phyloP scores from a whole-genome alignment of 2,329 filamentous ascomycete species.

The Aureobasidium sp. region DNA sequence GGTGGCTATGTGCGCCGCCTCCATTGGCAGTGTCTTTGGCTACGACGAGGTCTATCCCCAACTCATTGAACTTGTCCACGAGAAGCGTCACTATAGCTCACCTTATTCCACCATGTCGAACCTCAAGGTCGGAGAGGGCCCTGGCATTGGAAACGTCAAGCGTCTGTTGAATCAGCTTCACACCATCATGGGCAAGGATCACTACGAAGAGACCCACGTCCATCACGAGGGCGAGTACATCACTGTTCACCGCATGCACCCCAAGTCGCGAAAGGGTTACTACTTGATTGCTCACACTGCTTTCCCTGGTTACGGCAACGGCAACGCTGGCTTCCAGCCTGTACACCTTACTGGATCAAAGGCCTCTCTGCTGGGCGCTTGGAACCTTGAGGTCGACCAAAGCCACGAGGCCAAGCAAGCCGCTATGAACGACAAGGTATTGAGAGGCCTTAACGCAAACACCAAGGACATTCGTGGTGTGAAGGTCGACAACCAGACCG shows the following conservation, averaged over 20 bases:
- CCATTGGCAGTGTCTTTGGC: slow-evolving; percentile 93
- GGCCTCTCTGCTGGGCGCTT: slow-evolving; percentile 79
- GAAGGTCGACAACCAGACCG: slow-evolving; percentile 61
- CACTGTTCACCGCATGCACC: slow-evolving; percentile 91
- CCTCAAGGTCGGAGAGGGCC: slow-evolving; percentile 61
- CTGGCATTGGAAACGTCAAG: slow-evolving; percentile 85
- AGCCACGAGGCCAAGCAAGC: slow-evolving; percentile 60
- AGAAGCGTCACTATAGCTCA: slow-evolving; percentile 76
- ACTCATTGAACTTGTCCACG: slow-evolving; percentile 85
- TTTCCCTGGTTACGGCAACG: slow-evolving; percentile 82
- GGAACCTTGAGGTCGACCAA: slow-evolving; percentile 85
- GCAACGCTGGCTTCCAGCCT: slow-evolving; percentile 71
- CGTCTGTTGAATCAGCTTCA: slow-evolving; percentile 93
- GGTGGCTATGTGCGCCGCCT: slow-evolving; percentile 91
- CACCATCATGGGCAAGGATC: slow-evolving; percentile 88
- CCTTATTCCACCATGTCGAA: slow-evolving; percentile 55
- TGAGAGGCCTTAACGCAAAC: slow-evolving; percentile 78
- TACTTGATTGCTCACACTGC: slow-evolving; percentile 95
- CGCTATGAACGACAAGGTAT: slow-evolving; percentile 60
- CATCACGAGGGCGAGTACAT: slow-evolving; percentile 96
- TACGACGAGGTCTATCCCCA: slow-evolving; percentile 95
- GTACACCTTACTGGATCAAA: slow-evolving; percentile 78
- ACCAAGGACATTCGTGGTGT: slow-evolving; percentile 70
- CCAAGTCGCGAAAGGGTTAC: slow-evolving; percentile 83
- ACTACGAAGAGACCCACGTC: slow-evolving; percentile 91